These are phyloP conservation scores for Zygosaccharomyces lentus DNA, from an alignment of 805 yeast species.

Conservation along the genomic window DNA sequence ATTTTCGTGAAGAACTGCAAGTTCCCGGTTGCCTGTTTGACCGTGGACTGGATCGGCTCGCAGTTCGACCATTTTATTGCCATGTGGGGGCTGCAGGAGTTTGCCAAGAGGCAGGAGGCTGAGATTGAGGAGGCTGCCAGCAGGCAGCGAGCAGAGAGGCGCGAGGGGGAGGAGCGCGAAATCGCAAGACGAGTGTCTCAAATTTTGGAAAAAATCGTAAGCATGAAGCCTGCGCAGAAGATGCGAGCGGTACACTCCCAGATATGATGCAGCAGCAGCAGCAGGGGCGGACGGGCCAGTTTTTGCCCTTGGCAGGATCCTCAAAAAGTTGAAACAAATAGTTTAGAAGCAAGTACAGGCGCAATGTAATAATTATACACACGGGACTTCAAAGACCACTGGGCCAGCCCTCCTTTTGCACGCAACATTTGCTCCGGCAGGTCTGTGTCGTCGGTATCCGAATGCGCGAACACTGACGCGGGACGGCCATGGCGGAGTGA, in stretches of 20 bases:
- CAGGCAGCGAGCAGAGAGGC: neutral
- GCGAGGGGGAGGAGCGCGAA: neutral
- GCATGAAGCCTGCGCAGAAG: neutral
- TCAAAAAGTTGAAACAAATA: no score
- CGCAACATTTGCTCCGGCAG: no score
- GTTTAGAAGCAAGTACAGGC: no score
- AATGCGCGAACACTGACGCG: no score
- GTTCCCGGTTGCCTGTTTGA: constrained; percentile 1
- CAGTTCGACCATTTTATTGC: neutral
- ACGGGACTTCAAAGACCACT: no score
- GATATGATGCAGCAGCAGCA: no score
- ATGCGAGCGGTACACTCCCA: neutral
- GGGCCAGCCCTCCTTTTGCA: no score
- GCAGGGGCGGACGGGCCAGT: no score
- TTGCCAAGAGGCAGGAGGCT: neutral
- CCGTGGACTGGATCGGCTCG: neutral
- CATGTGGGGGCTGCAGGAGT: neutral
- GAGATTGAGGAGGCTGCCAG: neutral
- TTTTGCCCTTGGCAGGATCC: no score
- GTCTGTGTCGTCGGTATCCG: no score
- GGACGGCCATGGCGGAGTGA: no score
- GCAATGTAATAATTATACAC: no score
- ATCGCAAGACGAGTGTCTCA: neutral
- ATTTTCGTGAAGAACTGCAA: neutral
- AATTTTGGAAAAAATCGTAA: neutral